Evolutionary conservation across 2,329 filamentous ascomycete species (phyloP).

Genomic region (Neofusicoccum kwambonambiense): DNA sequence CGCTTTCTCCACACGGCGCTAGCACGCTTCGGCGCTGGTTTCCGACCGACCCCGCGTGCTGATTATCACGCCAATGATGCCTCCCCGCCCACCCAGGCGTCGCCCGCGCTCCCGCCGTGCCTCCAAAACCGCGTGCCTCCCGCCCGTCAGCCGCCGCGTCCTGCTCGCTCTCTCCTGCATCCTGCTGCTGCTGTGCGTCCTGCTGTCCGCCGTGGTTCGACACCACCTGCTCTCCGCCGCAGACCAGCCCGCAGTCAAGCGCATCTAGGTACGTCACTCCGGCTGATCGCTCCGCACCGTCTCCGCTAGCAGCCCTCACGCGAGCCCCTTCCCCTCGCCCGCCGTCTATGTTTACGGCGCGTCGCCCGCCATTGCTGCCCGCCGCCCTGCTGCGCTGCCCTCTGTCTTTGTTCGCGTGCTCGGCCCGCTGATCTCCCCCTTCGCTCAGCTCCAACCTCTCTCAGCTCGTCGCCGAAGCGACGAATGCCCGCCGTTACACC

Average conservation of each 20-base stretch:
- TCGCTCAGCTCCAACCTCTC: not conserved
- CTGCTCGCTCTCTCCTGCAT: not conserved
- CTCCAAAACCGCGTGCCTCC: not conserved
- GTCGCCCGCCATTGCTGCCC: not conserved
- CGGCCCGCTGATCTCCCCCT: not conserved
- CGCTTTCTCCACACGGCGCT: conserved; percentile 10
- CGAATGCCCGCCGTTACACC: not conserved
- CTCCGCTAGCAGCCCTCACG: not conserved
- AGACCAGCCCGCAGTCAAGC: not conserved
- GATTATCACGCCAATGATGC: conserved; percentile 1
- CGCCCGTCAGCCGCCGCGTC: not conserved
- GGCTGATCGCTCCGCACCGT: not conserved
- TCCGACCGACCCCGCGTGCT: conserved; percentile 15
- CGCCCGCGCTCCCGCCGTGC: not conserved
- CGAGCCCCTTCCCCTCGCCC: not conserved
- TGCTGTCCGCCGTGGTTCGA: not conserved
- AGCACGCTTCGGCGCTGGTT: conserved; percentile 3
- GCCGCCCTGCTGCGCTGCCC: no score
- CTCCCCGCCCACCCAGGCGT: not conserved
- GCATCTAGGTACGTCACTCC: conserved; percentile 4
- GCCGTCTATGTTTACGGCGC: not conserved
- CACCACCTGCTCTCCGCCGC: not conserved
- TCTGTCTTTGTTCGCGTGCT: not conserved
- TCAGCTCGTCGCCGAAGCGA: not conserved
- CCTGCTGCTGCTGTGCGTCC: not conserved